Base-by-base conservation (phyloP, 306 rosid species). In the Corylus avellana region DNA sequence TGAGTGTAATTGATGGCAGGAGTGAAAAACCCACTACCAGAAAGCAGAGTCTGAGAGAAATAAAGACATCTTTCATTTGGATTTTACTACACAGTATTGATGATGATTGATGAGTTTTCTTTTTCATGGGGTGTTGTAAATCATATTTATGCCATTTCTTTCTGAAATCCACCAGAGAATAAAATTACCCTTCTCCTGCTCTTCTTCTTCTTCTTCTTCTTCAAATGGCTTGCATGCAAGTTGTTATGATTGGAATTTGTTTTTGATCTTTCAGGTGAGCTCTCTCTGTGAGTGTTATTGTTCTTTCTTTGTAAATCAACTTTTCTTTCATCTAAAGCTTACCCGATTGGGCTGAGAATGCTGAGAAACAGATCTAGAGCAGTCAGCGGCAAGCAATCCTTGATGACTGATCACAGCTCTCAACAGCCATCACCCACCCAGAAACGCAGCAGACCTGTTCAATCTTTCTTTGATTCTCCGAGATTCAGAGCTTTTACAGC, bases 341-440 rank as follows among this genome's bases (percentile, higher is more conserved):
- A 75, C 22, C 2, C 25, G 53, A 2, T 46, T 72, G 55, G 75
- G 70, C 72, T 8, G n/a, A 35, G 58, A 29, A 63, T 95, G 98
- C 82, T 91, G 86, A 92, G 97, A 78, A 89, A 87, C 77, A 85
- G 95, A 87, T 91, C 95, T 46, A 90, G 97, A 87, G 94, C 92
- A 74, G 89, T 91, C 78, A 87, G 86, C 51, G 83, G 90, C 78
- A 92, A 92, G 81, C 93, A 90, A 85, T 76, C 82, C 76, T 82
- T 91, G 66, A 92, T 91, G 97, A 92, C 93, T 51, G 98, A 94
- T 85, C 92, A 85, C 75, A 69, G 70, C 74, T 81, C 90, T 42
- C 93, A 87, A 73, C 93, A 87, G 70, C 80, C 86, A 61, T 81
- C 91, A 62, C 86, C 88, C 7, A 83, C 80, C 58, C 84, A 85